These are phyloP conservation scores for Salix koriyanagi DNA, from an alignment of 345 rosid genomes.

Conservation along the genomic window DNA sequence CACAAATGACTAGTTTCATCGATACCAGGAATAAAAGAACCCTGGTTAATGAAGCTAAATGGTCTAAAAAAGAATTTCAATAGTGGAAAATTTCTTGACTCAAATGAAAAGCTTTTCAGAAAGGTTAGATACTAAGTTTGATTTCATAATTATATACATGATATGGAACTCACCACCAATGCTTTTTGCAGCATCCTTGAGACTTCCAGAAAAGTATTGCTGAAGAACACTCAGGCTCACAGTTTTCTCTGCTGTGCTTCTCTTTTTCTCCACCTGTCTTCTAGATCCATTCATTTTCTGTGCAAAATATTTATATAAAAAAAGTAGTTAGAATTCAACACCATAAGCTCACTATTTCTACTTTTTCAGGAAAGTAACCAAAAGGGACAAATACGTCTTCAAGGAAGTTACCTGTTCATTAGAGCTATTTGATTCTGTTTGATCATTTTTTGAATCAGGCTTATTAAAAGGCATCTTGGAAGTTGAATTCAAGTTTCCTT, in stretches of 20 bases:
- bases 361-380: neutral
- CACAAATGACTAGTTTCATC: neutral
- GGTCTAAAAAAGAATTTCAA: neutral
- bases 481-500: conserved; percentile 31
- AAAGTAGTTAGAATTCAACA: neutral
- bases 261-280: conserved; percentile 58
- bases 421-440: conserved; percentile 31
- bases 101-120: neutral
- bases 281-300: conserved; percentile 42
- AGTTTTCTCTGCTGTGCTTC: conserved; percentile 71
- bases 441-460: conserved; percentile 36
- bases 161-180: conserved; percentile 62
- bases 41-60: neutral
- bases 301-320: neutral
- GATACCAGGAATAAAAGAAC: neutral
- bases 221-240: conserved; percentile 81
- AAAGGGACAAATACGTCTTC: neutral
- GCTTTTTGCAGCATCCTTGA: conserved; percentile 89
- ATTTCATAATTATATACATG: neutral
- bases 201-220: conserved; percentile 81
- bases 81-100: neutral
- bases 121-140: neutral
- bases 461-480: conserved; percentile 24
- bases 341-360: neutral
- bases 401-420: conserved; percentile 42